Evolutionary conservation across 1,284 basidiomycete species (phyloP), one percentile per base, ranked within the genome.

Genomic region (Ustilago tritici): DNA sequence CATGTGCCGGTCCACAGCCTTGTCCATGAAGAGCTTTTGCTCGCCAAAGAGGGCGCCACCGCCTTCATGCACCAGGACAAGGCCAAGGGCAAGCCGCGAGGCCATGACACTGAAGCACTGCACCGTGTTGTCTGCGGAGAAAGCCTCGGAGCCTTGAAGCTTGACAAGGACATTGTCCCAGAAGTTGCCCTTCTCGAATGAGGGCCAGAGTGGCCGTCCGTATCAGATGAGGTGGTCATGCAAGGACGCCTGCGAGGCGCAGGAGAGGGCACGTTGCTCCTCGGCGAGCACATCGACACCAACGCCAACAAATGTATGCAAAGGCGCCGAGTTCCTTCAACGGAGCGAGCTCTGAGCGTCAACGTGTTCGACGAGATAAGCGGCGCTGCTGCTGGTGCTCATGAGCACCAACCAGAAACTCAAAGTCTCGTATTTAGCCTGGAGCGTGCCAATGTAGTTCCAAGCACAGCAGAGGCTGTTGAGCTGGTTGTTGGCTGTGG

Each of bases 171-270:
- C 38, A 3, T 10, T 61, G 15, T 19, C 23, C 65, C 65, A 67
- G 28, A 67, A 61, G 12, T n/a, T 2, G 5, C 9, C 38, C 0
- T 5, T 0, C 4, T 23, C 32, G 5, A 59, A 46, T 12, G 65
- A 43, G 32, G 12, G 5, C 65, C 65, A 68, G 2, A 68, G 38
- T 5, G 65, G 65, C 14, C 46, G 59, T 6, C 65, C 47, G n/a
- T 61, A 68, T 4, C 0, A 31, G 15, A 11, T 6, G 9, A 43
- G 4, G 4, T 56, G 38, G 8, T 56, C 38, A 15, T 41, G 17
- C 4, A 1, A 11, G 9, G 10, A 11, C 0, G 38, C 55, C 10
- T 41, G 9, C 0, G 2, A 9, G 23, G 55, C 40, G 1, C 19
- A 31, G 12, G 4, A 12, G 12, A 56, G 5, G 11, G 14, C 7